Evolutionary conservation across 177 flowering plant species (phyloP), one percentile per base, ranked within the genome.

Genomic region (Tripterygium wilfordii): DNA sequence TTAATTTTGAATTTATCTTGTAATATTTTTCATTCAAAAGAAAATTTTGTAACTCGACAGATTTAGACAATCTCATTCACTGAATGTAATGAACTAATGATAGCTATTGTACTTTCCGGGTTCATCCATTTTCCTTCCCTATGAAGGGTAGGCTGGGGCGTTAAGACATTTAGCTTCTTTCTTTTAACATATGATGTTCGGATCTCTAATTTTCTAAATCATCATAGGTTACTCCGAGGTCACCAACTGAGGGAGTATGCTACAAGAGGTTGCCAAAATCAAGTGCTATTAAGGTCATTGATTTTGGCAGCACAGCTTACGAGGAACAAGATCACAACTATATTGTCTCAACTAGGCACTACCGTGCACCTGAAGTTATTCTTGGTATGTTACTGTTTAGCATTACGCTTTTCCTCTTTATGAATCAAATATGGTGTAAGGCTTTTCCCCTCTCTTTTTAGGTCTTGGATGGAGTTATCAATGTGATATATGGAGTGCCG

Each of bases 341-440:
- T 21, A 70, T 82, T 48, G 96, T 88, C 4, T 88, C 96, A 3
- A 88, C 92, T 2, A 60, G 92, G 47, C 96, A 88, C 46, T 88
- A 88, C 49, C 82, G 96, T 8, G 92, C 92, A 12, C 96, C 96
- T 31, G 96, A 88, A 60, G 88, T 88, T 48, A 84, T 84, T 56
- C 73, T 88, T 53, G 96, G 92, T 88, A 65, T 39, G 63, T 5
- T 13, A 3, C 10, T 18, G 8, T 39, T 8, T 29, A 26, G 2
- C n/a, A n/a, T n/a, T n/a, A n/a, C n/a, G n/a, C n/a, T n/a, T n/a
- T n/a, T 45, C 42, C 38, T 17, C 22, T 30, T 20, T 10, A 10
- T 17, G 22, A 22, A 20, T n/a, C n/a, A n/a, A n/a, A n/a, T n/a
- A n/a, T n/a, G n/a, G n/a, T n/a, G n/a, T n/a, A n/a, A n/a, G n/a